A percentile compares a stretch with the other conserved stretches of the same genome.
phyloP scores from a whole-genome alignment of 495 filamentous ascomycete genomes.

The Chaetomidium leptoderma region DNA sequence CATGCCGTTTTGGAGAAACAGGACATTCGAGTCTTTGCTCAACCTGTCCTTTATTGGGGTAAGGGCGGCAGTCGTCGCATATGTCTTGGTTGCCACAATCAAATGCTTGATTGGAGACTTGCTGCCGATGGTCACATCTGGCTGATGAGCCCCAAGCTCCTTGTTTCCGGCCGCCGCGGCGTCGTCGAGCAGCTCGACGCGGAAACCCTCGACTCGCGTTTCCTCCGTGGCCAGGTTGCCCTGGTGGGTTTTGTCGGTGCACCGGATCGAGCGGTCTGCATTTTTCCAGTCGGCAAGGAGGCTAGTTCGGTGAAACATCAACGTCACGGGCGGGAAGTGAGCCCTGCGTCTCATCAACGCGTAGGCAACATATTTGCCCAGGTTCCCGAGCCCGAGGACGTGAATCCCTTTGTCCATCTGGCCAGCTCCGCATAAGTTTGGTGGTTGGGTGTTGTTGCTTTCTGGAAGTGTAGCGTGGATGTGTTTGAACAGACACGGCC shows the following conservation, averaged over 20 bases:
- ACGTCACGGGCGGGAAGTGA: constrained; percentile 26
- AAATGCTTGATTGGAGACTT: constrained; percentile 53
- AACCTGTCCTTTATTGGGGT: constrained; percentile 54
- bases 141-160: neutral
- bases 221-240: too few species aligned
- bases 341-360: constrained; percentile 21
- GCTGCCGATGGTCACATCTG: neutral
- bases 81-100: constrained; percentile 66
- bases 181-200: neutral
- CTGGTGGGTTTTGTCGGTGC: neutral
- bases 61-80: constrained; percentile 53
- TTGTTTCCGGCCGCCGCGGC: neutral
- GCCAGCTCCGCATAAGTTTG: too few species aligned
- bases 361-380: constrained; percentile 47
- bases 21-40: constrained; percentile 54
- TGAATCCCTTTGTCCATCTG: constrained; percentile 21
- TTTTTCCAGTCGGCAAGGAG: constrained; percentile 31
- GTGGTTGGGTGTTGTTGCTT: neutral
- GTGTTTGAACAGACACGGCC: too few species aligned
- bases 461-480: too few species aligned
- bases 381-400: constrained; percentile 53
- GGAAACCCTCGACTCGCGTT: constrained; percentile 22
- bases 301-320: constrained; percentile 36
- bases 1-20: constrained; percentile 79
- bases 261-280: constrained; percentile 19